Evolutionary conservation across 257 asterid species (phyloP), one percentile per base, ranked within the genome.

Genomic region (Nemophila menziesii): DNA sequence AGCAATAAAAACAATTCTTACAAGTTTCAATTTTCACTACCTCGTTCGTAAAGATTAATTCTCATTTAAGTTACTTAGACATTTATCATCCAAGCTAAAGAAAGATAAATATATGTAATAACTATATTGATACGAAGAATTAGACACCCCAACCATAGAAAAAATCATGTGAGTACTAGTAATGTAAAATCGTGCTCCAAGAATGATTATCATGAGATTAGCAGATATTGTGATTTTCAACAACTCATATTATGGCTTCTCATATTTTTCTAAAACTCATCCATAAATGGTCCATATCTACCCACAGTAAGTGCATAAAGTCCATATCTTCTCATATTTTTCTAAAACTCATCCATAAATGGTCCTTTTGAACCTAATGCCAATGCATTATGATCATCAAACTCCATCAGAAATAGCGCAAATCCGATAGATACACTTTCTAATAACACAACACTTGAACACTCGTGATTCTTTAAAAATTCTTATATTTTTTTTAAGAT

Each of bases 351-450:
- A 52, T 85, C 99, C 80, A 90, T 44, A 52, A 85, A 39, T 29
- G 99, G 99, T 26, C 94, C 99, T 60, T 71, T 89, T 1, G 99
- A 94, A 4, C 92, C 89, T 22, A 90, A 63, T 36, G 94, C 96
- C 70, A 69, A 2, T 45, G 96, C 96, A 73, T 56, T 74, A 33
- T 72, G 68, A 27, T 71, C 93, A 38, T 75, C 89, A 41, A 77
- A 48, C 0, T 92, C 82, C 94, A 81, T 70, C 14, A 85, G 19
- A 5, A 90, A 44, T 8, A 74, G 22, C 1, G 77, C 78, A 2
- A 79, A 20, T 16, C 93, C 94, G 18, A 77, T 54, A 2, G 79
- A 56, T 26, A 63, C 47, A 11, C 74, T 76, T 16, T 79, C 94
- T n/a, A 70, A 0, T 8, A 77, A 27, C 68, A 64, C 58, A 36